A percentile compares a stretch with the other conserved stretches of the same genome.
phyloP scores from a whole-genome alignment of 495 filamentous ascomycete genomes.

The Neurospora sp. region DNA sequence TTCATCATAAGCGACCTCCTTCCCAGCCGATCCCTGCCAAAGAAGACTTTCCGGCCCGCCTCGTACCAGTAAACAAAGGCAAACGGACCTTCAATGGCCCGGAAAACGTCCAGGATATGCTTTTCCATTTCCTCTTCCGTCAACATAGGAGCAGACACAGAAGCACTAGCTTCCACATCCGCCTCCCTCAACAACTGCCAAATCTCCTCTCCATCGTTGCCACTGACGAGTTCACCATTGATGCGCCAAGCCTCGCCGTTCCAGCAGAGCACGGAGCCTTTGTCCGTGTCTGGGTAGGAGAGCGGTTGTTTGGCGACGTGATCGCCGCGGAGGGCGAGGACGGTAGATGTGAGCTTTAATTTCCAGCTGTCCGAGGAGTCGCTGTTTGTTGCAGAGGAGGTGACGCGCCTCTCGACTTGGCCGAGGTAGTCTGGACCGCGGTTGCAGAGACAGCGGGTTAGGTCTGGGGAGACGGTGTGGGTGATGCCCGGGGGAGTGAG shows the following conservation, averaged over 20 bases:
- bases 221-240: constrained; percentile 38
- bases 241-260: constrained; percentile 97
- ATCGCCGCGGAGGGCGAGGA: constrained; percentile 74
- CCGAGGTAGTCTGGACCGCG: constrained; percentile 46
- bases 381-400: not conserved
- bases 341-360: constrained; percentile 67
- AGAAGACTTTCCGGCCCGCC: constrained; percentile 51
- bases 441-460: constrained; percentile 25
- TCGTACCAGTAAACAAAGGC: constrained; percentile 84
- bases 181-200: constrained; percentile 44
- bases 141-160: constrained; percentile 5
- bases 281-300: constrained; percentile 42
- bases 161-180: constrained; percentile 30
- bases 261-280: constrained; percentile 82
- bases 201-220: constrained; percentile 71
- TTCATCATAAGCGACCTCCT: constrained; percentile 66
- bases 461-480: constrained; percentile 17
- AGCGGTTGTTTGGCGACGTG: constrained; percentile 67
- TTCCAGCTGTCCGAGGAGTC: constrained; percentile 5
- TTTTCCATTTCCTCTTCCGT: constrained; percentile 12
- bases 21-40: constrained; percentile 77
- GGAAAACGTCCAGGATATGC: constrained; percentile 43
- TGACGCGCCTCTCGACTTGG: constrained; percentile 21
- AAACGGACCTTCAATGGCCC: constrained; percentile 70
- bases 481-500: constrained; percentile 17